Base-by-base conservation (phyloP, 1,284 basidiomycete genomes). In the Kalmanozyma brasiliensis region DNA sequence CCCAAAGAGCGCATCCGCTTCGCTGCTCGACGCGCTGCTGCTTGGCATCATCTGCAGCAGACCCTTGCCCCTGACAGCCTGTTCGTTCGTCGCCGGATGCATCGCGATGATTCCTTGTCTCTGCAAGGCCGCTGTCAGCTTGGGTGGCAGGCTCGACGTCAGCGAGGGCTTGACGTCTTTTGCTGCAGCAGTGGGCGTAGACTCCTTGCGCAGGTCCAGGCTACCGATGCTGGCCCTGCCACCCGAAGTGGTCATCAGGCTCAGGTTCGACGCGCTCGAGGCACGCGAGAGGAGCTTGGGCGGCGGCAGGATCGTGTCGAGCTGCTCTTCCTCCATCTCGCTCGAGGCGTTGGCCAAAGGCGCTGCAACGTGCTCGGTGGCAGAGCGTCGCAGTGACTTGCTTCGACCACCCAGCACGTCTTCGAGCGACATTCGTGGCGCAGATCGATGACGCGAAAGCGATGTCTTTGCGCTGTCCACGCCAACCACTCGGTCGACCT, bases 11-110 rank as follows among this genome's bases (percentile, higher is more conserved):
- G 49, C 51, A 29, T 71, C 72, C 16, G 52, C 68, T 16, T 68
- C 67, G 44, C 60, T 76, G 49, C 72, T 76, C 11, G 65, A 62
- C 1, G 52, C 68, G 42, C 73, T 76, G 52, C 73, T 76, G 65
- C 76, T 78, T 33, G 72, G 62, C 78, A 80, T 80, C 47, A 74
- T 69, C 35, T 74, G 59, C 53, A 75, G 77, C 47, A 76, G 49
- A 11, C 52, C 68, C 19, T 45, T 34, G 1, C 47, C 33, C 11
- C 52, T 34, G 32, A 26, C 51, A 11, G 5, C 43, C 13, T 37
- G 35, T 34, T 45, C 23, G 26, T 48, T 41, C 14, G 38, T 23
- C 6, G 47, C 57, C 3, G 53, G 45, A 13, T 56, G 42, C 51
- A 42, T 51, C 30, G 43, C 61, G 20, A 76, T 76, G 58, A 76